phyloP scores from a whole-genome alignment of 352 stramenopile genomes.

The Globisporangium mamillatum region DNA sequence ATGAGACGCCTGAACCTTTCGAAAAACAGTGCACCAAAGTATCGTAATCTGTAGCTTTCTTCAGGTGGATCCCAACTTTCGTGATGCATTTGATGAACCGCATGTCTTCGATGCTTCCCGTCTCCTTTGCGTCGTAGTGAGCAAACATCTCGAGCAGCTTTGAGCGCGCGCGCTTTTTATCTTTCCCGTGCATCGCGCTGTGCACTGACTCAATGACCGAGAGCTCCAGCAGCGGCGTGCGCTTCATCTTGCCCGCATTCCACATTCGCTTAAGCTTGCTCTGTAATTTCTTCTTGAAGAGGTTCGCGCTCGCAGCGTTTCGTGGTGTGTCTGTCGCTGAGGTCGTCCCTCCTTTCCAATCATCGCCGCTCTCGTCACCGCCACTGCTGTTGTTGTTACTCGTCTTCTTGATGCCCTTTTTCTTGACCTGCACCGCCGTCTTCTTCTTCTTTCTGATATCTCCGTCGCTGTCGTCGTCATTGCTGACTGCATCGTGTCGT shows the following conservation, averaged over 20 bases:
- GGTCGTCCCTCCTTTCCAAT: background rate
- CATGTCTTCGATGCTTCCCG: conserved; percentile 28
- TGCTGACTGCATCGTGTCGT: background rate
- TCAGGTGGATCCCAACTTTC: conserved; percentile 50
- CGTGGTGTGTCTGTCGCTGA: conserved; percentile 13
- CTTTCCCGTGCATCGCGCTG: conserved; percentile 44
- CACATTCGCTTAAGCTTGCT: conserved; percentile 27
- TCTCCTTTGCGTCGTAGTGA: conserved; percentile 43
- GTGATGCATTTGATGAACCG: conserved; percentile 61
- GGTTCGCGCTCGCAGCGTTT: background rate
- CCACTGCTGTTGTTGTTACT: background rate
- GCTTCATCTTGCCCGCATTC: conserved; percentile 45
- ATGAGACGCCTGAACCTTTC: background rate
- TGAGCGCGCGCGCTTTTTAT: conserved; percentile 34
- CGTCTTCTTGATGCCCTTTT: conserved; percentile 10
- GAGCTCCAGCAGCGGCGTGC: conserved; percentile 45
- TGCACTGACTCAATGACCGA: conserved; percentile 46
- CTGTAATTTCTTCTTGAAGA: conserved; percentile 17
- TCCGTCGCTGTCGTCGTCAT: conserved; percentile 15
- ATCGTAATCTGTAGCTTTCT: conserved; percentile 33
- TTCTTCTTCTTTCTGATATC: conserved; percentile 11
- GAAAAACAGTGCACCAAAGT: conserved; percentile 42
- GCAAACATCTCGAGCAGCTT: conserved; percentile 50
- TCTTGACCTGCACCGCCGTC: background rate
- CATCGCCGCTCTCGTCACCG: background rate